Evolutionary conservation across 2,329 filamentous ascomycete genomes (phyloP).

Genomic region (Pseudohalonectria lignicola): DNA sequence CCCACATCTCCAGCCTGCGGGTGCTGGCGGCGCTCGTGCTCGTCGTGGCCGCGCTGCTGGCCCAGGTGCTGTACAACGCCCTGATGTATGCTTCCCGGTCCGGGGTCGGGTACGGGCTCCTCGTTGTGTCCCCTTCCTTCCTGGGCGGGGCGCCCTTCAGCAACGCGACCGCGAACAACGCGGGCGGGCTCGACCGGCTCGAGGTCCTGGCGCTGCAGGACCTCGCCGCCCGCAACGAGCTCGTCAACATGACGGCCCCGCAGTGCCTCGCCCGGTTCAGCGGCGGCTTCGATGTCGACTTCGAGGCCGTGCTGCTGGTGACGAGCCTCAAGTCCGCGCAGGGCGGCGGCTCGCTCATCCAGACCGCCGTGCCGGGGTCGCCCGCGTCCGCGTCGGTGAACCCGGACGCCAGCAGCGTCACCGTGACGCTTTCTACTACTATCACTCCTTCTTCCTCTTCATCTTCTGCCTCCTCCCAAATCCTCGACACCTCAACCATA

Average conservation of each 20-base stretch:
- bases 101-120: conserved; percentile 18
- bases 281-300: conserved; percentile 19
- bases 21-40: conserved; percentile 25
- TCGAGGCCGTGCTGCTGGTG: conserved; percentile 22
- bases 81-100: conserved; percentile 31
- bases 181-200: conserved; percentile 18
- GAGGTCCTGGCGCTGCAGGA: conserved; percentile 24
- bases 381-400: conserved; percentile 7
- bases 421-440: too few species aligned
- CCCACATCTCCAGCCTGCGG: conserved; percentile 28
- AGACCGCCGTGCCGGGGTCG: conserved; percentile 17
- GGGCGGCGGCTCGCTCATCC: conserved; percentile 19
- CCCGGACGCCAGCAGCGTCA: conserved; percentile 4
- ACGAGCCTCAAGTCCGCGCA: conserved; percentile 13
- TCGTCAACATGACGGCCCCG: conserved; percentile 18
- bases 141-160: conserved; percentile 23
- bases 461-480: conserved; percentile 2
- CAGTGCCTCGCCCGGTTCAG: conserved; percentile 20
- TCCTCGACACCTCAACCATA: conserved; percentile 14
- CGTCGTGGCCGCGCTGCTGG: conserved; percentile 28
- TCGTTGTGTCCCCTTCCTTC: conserved; percentile 24
- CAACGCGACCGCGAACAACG: conserved; percentile 21
- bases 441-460: too few species aligned
- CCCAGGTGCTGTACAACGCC: conserved; percentile 45
- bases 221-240: conserved; percentile 15